phyloP scores from a whole-genome alignment of 371 early-diverging fungal genomes.

The Ecytonucleospora hepatopenaei region DNA sequence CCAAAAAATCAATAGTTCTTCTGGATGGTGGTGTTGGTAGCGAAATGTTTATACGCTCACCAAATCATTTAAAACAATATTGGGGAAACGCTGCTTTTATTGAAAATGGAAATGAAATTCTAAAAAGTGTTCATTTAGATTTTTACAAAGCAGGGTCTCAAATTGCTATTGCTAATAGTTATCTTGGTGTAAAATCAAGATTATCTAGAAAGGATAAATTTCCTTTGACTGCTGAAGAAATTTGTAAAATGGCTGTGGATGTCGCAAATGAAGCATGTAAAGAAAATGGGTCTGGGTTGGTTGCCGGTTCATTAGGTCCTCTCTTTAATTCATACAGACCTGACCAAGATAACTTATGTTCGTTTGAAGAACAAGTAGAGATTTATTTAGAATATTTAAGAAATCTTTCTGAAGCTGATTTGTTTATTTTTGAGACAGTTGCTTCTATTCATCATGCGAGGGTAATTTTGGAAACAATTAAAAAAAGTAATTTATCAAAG shows the following conservation, averaged over 20 bases:
- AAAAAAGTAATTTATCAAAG: not conserved
- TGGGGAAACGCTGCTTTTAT: slow-evolving; percentile 1
- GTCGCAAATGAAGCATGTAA: slow-evolving; percentile 52
- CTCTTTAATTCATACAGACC: slow-evolving; percentile 26
- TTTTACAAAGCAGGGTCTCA: slow-evolving; percentile 49
- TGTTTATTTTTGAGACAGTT: slow-evolving; percentile 40
- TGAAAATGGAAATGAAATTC: slow-evolving; percentile 12
- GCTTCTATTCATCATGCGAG: slow-evolving; percentile 13
- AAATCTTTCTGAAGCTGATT: slow-evolving; percentile 18
- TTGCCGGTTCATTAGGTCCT: slow-evolving; percentile 35
- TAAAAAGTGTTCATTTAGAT: slow-evolving; percentile 36
- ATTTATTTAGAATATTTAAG: slow-evolving; percentile 43
- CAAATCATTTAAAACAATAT: not conserved
- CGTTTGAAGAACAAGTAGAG: slow-evolving; percentile 23
- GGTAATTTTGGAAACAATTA: slow-evolving; percentile 12
- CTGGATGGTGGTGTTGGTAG: slow-evolving; percentile 1
- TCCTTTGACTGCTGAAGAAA: not conserved
- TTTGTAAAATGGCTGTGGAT: slow-evolving; percentile 37
- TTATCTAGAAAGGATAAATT: slow-evolving; percentile 27
- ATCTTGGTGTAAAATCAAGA: slow-evolving; percentile 41
- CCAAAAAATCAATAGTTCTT: not conserved
- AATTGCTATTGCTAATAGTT: slow-evolving; percentile 44
- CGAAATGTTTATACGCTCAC: not conserved
- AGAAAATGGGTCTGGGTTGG: slow-evolving; percentile 49
- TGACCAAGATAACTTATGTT: slow-evolving; percentile 30